These are phyloP conservation scores for Solanum piurae DNA, from an alignment of 257 asterid genomes.

Conservation along the genomic window DNA sequence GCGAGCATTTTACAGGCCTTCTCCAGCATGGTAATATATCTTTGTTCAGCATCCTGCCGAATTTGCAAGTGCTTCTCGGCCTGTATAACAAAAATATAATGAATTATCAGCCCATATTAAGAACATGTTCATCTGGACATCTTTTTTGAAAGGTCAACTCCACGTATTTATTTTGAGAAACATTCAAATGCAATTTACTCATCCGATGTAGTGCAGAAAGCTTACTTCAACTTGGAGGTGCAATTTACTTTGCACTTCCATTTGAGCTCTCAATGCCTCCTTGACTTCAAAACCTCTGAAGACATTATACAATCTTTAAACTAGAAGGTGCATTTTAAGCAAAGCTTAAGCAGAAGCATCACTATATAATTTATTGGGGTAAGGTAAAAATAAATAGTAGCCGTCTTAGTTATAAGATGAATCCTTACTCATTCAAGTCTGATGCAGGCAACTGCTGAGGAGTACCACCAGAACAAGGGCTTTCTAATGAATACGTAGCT, in stretches of 20 bases:
- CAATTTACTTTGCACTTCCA: constrained; percentile 89
- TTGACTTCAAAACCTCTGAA: constrained; percentile 79
- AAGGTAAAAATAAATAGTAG: not conserved
- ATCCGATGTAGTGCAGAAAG: not conserved
- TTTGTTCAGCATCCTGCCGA: constrained; percentile 65
- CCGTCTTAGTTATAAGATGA: not conserved
- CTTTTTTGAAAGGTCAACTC: not conserved
- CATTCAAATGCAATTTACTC: not conserved
- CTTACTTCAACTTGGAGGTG: constrained; percentile 93
- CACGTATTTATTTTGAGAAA: not conserved
- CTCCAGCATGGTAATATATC: constrained; percentile 70
- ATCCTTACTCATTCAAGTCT: constrained; percentile 63
- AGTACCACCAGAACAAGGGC: constrained; percentile 42
- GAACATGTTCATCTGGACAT: not conserved
- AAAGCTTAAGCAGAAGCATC: not conserved
- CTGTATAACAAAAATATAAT: constrained; percentile 22
- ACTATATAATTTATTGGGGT: not conserved
- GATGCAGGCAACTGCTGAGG: constrained; percentile 55
- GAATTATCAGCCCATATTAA: not conserved
- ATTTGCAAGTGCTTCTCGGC: constrained; percentile 77
- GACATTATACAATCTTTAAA: constrained; percentile 9
- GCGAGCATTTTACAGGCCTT: constrained; percentile 73
- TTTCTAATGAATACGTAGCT: constrained; percentile 55
- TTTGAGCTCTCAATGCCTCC: constrained; percentile 88
- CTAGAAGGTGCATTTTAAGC: not conserved